Evolutionary conservation across 371 early-diverging fungal species (phyloP).

Genomic region (Circinella minor): DNA sequence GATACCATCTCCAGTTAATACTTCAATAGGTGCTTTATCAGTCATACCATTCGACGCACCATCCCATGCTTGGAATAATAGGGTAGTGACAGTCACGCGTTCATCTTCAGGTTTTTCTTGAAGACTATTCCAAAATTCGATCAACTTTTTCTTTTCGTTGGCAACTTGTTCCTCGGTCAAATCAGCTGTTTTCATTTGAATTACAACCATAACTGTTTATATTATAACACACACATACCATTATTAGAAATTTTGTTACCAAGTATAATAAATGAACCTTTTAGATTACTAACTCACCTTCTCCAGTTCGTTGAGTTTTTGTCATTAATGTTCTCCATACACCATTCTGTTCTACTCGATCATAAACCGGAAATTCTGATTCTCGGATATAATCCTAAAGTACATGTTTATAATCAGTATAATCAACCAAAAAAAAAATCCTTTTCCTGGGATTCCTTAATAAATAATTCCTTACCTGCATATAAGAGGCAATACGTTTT

Average conservation of each 20-base stretch:
- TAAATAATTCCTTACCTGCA: slow-evolving; percentile 35
- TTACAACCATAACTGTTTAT: slow-evolving; percentile 59
- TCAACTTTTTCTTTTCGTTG: slow-evolving; percentile 42
- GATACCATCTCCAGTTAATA: slow-evolving; percentile 64
- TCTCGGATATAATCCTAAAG: slow-evolving; percentile 50
- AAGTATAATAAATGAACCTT: too few species aligned
- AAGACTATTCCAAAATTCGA: slow-evolving; percentile 33
- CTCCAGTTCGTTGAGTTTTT: slow-evolving; percentile 52
- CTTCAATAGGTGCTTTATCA: slow-evolving; percentile 50
- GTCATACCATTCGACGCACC: slow-evolving; percentile 65
- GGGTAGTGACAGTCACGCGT: slow-evolving; percentile 46
- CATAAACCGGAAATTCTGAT: slow-evolving; percentile 60
- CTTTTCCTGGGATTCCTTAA: too few species aligned
- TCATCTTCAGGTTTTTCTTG: slow-evolving; percentile 20
- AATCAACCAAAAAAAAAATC: too few species aligned
- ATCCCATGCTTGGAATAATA: slow-evolving; percentile 61
- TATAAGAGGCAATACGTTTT: slow-evolving; percentile 56
- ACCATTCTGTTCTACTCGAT: slow-evolving; percentile 62
- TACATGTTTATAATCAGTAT: neutral
- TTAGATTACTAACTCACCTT: slow-evolving; percentile 23
- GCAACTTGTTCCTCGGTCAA: slow-evolving; percentile 45
- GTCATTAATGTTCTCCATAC: slow-evolving; percentile 72
- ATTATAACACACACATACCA: neutral
- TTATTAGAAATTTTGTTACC: neutral
- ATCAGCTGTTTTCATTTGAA: slow-evolving; percentile 63